phyloP scores from a whole-genome alignment of 345 rosid genomes.

The Hibiscus syriacus region DNA sequence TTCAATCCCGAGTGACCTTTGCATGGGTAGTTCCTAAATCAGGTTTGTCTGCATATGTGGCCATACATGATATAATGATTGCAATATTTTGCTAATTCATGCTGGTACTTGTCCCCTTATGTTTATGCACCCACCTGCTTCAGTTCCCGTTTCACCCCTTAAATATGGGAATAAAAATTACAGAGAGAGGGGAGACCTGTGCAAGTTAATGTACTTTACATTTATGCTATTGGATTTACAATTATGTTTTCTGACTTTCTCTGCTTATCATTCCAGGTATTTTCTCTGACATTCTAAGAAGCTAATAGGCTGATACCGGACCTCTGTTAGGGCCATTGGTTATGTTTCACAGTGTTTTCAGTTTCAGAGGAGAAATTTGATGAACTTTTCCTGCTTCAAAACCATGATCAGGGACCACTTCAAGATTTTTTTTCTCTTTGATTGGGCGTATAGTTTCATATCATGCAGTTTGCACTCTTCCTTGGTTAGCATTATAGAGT shows the following conservation, averaged over 20 bases:
- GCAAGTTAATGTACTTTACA: background rate
- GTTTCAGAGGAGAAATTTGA: conserved; percentile 36
- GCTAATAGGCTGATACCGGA: conserved; percentile 87
- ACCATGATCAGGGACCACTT: conserved; percentile 21
- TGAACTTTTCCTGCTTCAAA: conserved; percentile 26
- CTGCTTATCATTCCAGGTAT: conserved; percentile 89
- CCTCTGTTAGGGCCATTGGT: conserved; percentile 80
- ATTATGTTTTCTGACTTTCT: conserved; percentile 29
- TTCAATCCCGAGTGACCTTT: background rate
- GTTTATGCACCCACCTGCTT: background rate
- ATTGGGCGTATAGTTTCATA: background rate
- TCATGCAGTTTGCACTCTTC: background rate
- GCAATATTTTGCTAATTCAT: background rate
- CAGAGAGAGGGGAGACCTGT: background rate
- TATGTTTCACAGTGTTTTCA: conserved; percentile 81
- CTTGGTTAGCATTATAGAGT: conserved; percentile 4
- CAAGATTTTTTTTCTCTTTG: conserved; percentile 17
- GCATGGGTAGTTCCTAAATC: background rate
- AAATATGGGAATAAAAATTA: background rate
- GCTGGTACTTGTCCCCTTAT: background rate
- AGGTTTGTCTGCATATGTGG: background rate
- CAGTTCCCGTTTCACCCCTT: background rate
- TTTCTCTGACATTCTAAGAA: conserved; percentile 94
- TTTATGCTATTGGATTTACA: background rate
- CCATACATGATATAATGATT: background rate